phyloP scores from a whole-genome alignment of 331 rosid species.

The Quercus lobata region DNA sequence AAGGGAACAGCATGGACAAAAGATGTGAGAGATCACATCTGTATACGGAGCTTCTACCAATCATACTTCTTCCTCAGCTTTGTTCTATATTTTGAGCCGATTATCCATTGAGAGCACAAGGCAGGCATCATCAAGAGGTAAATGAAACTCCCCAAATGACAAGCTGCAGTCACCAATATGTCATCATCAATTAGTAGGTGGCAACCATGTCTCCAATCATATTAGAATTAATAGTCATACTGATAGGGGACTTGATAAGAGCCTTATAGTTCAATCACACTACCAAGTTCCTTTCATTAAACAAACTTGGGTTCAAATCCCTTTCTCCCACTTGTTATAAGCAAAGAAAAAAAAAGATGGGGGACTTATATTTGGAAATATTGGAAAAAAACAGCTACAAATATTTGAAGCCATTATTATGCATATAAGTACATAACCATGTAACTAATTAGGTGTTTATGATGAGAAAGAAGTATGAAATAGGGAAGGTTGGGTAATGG shows the following conservation, averaged over 20 bases:
- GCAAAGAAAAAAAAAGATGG: no score
- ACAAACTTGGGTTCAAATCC: no score
- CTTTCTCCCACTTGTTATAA: no score
- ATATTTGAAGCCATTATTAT: no score
- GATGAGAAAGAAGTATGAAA: background rate
- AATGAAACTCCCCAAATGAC: conserved; percentile 56
- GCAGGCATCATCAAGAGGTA: conserved; percentile 73
- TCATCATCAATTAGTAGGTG: background rate
- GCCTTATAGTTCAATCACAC: no score
- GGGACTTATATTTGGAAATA: no score
- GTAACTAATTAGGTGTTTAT: background rate
- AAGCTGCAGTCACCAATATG: conserved; percentile 23
- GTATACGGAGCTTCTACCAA: conserved; percentile 60
- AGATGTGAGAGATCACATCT: conserved; percentile 56
- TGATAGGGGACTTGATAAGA: no score
- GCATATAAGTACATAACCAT: background rate
- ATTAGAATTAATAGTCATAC: background rate
- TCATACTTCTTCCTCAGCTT: conserved; percentile 42
- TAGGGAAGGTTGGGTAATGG: background rate
- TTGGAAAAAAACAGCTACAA: no score
- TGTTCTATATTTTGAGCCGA: conserved; percentile 58
- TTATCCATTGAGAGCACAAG: conserved; percentile 62
- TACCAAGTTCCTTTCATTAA: no score
- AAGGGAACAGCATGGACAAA: conserved; percentile 65
- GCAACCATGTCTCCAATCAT: background rate